Conservation (phyloP, 202 grass and related monocot genomes). For the Alloteropsis angusta region DNA sequence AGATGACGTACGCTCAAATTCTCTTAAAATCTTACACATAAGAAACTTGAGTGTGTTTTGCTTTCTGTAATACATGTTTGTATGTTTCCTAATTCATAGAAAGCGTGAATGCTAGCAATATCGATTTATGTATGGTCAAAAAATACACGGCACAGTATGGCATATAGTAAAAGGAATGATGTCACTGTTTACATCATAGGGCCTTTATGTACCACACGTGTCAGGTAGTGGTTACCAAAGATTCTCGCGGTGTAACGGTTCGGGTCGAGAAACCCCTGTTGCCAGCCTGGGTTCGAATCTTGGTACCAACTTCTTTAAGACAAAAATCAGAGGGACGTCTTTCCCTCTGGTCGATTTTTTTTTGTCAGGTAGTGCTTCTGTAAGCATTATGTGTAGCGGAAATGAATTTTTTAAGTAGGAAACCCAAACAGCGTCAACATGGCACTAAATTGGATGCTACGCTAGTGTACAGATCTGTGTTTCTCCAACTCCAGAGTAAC, state of each 20-base stretch:
- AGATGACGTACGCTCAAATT: background rate
- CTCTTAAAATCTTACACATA: background rate
- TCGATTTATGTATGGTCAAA: background rate
- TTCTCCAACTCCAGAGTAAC: background rate
- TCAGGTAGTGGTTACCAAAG: background rate
- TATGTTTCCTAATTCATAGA: background rate
- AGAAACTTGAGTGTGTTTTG: background rate
- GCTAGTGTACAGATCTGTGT: background rate
- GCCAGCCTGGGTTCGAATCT: too few species aligned
- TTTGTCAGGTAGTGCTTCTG: background rate
- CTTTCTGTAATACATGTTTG: background rate
- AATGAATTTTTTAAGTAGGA: conserved; percentile 13
- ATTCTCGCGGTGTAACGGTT: too few species aligned
- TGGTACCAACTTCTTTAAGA: too few species aligned
- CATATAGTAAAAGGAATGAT: background rate
- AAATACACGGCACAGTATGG: background rate
- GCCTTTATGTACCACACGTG: background rate
- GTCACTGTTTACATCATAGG: background rate
- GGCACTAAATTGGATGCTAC: background rate
- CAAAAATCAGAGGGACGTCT: too few species aligned
- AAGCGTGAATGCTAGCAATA: background rate
- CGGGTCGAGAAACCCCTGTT: too few species aligned
- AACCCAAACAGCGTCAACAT: background rate
- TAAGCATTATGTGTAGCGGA: background rate
- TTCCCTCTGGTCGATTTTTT: too few species aligned